phyloP scores from a whole-genome alignment of 2,329 filamentous ascomycete genomes.

The Pyrenophora seminiperda region DNA sequence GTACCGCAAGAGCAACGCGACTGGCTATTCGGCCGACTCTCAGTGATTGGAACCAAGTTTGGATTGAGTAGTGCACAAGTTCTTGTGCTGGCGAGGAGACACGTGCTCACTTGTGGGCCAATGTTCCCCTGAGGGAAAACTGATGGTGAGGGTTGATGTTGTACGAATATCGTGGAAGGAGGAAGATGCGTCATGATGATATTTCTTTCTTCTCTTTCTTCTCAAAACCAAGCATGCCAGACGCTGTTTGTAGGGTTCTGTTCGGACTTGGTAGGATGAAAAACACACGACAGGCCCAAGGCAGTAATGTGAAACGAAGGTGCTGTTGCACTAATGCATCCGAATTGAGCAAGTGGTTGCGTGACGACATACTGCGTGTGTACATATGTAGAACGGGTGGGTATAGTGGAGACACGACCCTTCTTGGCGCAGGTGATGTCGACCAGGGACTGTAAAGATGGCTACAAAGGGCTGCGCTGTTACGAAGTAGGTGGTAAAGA shows the following conservation, averaged over 20 bases:
- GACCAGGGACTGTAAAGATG: no score
- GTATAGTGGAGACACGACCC: not conserved
- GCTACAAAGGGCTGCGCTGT: no score
- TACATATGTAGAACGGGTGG: conserved; percentile 2
- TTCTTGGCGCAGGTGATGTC: no score
- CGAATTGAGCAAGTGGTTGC: conserved; percentile 2
- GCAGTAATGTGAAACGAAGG: not conserved
- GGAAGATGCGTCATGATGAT: not conserved
- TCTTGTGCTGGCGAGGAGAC: conserved; percentile 41
- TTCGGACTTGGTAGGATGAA: no score
- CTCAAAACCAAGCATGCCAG: no score
- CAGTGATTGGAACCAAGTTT: conserved; percentile 45
- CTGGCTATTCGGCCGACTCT: conserved; percentile 46
- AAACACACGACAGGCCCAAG: no score
- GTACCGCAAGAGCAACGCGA: conserved; percentile 44
- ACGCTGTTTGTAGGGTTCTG: no score
- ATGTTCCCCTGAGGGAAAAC: conserved; percentile 37
- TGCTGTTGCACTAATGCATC: not conserved
- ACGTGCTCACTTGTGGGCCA: conserved; percentile 45
- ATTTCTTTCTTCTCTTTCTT: no score
- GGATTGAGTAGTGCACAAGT: conserved; percentile 46
- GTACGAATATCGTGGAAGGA: not conserved
- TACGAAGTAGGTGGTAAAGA: not conserved
- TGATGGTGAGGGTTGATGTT: not conserved
- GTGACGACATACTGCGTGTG: conserved; percentile 3